Evolutionary conservation across 2,329 filamentous ascomycete genomes (phyloP).

Genomic region (Cladophialophora immunda): DNA sequence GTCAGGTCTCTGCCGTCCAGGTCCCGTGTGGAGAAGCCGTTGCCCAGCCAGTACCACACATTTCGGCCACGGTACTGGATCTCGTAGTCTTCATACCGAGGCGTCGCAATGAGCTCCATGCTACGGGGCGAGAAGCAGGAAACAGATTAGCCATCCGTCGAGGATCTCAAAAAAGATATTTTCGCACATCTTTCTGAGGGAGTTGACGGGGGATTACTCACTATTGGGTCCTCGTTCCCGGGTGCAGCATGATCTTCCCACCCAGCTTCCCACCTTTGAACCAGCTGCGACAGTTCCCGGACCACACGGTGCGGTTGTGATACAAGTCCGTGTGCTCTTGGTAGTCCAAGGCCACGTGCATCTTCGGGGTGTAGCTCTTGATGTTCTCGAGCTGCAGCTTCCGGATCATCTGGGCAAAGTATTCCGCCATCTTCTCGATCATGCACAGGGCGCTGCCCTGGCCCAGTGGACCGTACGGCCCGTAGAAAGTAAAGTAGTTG

Average conservation of each 20-base stretch:
- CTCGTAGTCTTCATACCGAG: conserved; percentile 53
- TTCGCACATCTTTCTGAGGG: conserved; percentile 30
- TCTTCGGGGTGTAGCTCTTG: conserved; percentile 47
- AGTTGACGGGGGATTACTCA: not conserved
- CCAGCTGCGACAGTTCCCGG: not conserved
- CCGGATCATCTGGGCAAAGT: conserved; percentile 33
- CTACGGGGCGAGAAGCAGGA: conserved; percentile 49
- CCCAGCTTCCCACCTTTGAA: not conserved
- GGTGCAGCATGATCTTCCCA: conserved; percentile 3
- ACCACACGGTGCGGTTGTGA: conserved; percentile 43
- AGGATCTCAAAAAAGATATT: not conserved
- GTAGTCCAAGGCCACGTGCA: conserved; percentile 58
- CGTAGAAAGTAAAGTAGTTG: conserved; percentile 42
- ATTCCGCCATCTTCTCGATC: conserved; percentile 26
- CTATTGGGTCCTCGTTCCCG: conserved; percentile 9
- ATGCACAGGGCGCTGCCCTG: conserved; percentile 35
- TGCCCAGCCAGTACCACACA: conserved; percentile 49
- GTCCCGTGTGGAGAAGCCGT: conserved; percentile 55
- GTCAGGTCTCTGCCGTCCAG: conserved; percentile 58
- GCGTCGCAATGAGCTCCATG: conserved; percentile 48
- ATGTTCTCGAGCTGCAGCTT: conserved; percentile 37
- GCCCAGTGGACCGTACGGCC: conserved; percentile 41
- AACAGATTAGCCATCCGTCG: conserved; percentile 45
- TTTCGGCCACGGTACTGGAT: conserved; percentile 50
- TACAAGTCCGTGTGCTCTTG: conserved; percentile 57